Evolutionary conservation across 148 eudicot species (phyloP).

Genomic region (Rheum nobile): DNA sequence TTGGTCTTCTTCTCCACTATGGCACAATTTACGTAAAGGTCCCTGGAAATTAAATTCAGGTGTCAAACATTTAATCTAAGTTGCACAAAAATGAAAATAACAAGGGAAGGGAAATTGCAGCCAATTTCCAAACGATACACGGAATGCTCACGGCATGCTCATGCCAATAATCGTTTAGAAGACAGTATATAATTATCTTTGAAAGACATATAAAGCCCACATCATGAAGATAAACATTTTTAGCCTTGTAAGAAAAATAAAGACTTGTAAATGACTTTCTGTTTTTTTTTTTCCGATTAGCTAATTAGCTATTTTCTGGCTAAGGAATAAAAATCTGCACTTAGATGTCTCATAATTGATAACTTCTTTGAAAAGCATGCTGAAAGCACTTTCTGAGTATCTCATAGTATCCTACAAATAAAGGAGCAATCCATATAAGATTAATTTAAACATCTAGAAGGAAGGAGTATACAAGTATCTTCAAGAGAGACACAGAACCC

Average conservation of each 20-base stretch:
- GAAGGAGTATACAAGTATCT: not conserved
- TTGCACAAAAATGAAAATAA: not conserved
- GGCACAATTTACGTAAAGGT: slow-evolving; percentile 62
- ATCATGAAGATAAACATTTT: not conserved
- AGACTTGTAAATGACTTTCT: too few relatives aligned
- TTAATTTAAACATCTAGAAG: not conserved
- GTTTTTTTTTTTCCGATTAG: too few relatives aligned
- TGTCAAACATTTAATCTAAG: not conserved
- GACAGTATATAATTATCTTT: not conserved
- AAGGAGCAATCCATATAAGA: not conserved
- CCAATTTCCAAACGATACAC: not conserved
- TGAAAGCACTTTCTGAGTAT: not conserved
- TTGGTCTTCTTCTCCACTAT: slow-evolving; percentile 25
- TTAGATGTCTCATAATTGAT: too few relatives aligned
- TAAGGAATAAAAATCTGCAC: too few relatives aligned
- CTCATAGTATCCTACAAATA: not conserved
- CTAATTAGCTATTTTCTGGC: too few relatives aligned
- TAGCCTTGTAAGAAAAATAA: not conserved
- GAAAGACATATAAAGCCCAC: not conserved
- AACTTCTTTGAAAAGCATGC: not conserved
- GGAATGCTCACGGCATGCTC: not conserved
- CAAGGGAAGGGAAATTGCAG: not conserved
- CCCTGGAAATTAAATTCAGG: slow-evolving; percentile 37
- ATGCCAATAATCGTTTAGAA: not conserved
- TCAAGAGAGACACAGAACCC: not conserved